Conservation (phyloP, 441 rosid species). For the Syzygium syzygioides region DNA sequence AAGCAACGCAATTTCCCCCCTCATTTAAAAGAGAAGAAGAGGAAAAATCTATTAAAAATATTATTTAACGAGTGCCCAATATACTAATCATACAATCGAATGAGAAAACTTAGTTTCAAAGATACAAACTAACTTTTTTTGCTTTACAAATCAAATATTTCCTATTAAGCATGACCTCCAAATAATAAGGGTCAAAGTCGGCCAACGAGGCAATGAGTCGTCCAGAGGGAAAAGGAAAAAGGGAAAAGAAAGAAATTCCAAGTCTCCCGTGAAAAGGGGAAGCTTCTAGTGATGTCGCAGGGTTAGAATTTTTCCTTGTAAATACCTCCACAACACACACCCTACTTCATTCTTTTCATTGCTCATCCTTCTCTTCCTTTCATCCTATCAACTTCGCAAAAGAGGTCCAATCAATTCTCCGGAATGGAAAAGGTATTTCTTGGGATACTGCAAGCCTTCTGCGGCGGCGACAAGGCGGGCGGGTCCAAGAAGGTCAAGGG, state of each 20-base stretch:
- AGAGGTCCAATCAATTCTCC: not conserved
- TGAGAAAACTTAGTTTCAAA: not conserved
- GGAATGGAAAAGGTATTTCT: not conserved
- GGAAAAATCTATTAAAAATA: not conserved
- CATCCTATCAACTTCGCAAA: not conserved
- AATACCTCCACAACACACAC: not conserved
- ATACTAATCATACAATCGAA: not conserved
- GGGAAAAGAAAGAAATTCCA: not conserved
- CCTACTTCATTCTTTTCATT: not conserved
- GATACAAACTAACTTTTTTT: not conserved
- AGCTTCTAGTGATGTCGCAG: not conserved
- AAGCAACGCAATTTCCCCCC: not conserved
- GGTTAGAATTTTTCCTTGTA: not conserved
- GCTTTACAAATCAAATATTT: not conserved
- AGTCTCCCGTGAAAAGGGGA: not conserved
- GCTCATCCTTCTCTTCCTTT: not conserved
- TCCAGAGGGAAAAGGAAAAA: not conserved
- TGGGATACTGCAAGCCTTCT: not conserved
- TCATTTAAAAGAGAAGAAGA: not conserved
- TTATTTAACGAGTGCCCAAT: not conserved
- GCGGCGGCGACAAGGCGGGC: not conserved
- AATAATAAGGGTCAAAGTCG: no score
- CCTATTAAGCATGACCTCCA: not conserved
- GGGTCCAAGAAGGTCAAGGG: slow-evolving; percentile 38
- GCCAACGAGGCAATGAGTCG: no score